Base-by-base conservation (phyloP, 371 early-diverging fungal genomes). In the Mucor indicus region DNA sequence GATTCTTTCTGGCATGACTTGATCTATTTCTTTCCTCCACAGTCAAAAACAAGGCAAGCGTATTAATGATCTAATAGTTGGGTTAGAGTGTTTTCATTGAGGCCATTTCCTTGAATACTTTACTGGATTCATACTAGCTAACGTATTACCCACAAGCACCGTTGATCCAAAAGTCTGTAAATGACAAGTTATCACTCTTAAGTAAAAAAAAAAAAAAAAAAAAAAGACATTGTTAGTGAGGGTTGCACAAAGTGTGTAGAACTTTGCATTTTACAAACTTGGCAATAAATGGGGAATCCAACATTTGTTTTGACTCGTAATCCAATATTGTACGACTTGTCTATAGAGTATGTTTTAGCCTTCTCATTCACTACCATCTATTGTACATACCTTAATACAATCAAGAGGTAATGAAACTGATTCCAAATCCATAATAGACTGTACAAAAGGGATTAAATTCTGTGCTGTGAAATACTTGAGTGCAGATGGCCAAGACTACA, bases 51-150 rank as follows among this genome's bases (percentile, higher is more conserved):
- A 79, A 36, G 2, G 79, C 77, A 11, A 81, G 48, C 1, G 82
- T 79, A 36, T 81, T 81, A 55, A 81, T 81, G 47, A 80, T 61
- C 79, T 79, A 50, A 38, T 15, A 15, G n/a, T 17, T 53, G 24
- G 6, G 15, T 1, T 23, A 36, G 11, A n/a, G 16, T 16, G 15
- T 41, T 40, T 17, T 3, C 20, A 40, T 4, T 9, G 17, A 38
- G 11, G 16, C 29, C n/a, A 13, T 8, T 12, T 10, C 9, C 29
- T 1, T 7, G 30, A 8, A 8, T 29, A 2, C 16, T 43, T 30
- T 64, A 77, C 82, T 76, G 69, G 75, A 45, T 81, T 81, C 75
- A 81, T 77, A n/a, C 69, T 72, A 4, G 76, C 73, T 10, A 81
- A 62, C 19, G 67, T 77, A 41, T 74, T 77, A 37, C 82, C 82